Percentiles rank a stretch among this genome's conserved stretches.
phyloP scores from a whole-genome alignment of 2,329 filamentous ascomycete genomes.

The Pezicula neosporulosa region DNA sequence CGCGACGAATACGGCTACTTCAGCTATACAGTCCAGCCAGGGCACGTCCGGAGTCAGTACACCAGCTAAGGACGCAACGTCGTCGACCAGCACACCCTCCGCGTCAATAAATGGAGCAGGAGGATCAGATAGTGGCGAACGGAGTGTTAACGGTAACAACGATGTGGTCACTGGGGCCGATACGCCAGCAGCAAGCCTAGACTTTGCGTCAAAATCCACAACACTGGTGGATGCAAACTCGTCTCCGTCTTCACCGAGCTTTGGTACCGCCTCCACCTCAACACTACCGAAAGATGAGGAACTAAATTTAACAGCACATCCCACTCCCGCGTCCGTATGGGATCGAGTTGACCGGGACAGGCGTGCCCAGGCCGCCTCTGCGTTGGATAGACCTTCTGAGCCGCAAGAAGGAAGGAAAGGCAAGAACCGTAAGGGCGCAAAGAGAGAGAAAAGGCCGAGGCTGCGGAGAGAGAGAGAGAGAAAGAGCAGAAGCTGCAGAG shows the following conservation, averaged over 20 bases:
- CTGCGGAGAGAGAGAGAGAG: constrained; percentile 53
- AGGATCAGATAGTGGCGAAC: constrained; percentile 21
- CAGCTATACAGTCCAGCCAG: constrained; percentile 24
- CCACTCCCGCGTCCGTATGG: constrained; percentile 63
- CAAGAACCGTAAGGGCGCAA: constrained; percentile 27
- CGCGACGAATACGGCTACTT: constrained; percentile 19
- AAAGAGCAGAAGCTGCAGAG: constrained; percentile 44
- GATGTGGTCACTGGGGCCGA: constrained; percentile 17
- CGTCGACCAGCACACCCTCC: constrained; percentile 21
- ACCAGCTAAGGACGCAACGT: constrained; percentile 24
- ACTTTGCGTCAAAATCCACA: constrained; percentile 17
- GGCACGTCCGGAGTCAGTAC: constrained; percentile 27
- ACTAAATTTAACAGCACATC: constrained; percentile 57
- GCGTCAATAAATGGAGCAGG: constrained; percentile 8
- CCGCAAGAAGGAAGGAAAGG: constrained; percentile 23
- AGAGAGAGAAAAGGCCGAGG: constrained; percentile 38
- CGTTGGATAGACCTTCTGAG: constrained; percentile 58
- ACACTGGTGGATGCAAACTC: constrained; percentile 28
- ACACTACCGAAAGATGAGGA: constrained; percentile 57
- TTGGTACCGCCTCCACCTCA: constrained; percentile 45
- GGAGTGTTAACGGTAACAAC: constrained; percentile 19
- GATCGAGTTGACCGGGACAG: constrained; percentile 61
- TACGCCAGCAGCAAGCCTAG: constrained; percentile 10
- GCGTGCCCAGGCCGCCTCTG: constrained; percentile 59
- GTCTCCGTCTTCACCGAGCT: constrained; percentile 48